phyloP scores from a whole-genome alignment of 305 asterid genomes.

The Plantago coronopus region DNA sequence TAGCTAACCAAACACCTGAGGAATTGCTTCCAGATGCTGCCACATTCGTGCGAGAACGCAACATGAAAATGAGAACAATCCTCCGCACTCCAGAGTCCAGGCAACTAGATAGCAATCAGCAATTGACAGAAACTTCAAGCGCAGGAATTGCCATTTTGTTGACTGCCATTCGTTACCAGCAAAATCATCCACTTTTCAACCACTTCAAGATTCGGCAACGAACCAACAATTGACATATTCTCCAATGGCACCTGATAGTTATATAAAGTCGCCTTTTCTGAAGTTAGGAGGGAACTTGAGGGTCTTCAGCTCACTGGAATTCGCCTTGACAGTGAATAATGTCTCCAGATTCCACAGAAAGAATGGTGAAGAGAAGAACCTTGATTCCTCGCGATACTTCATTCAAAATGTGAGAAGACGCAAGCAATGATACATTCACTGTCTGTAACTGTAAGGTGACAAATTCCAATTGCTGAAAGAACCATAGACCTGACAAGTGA shows the following conservation, averaged over 20 bases:
- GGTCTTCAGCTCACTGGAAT: background rate
- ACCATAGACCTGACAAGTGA: background rate
- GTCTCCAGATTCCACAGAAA: slow-evolving; percentile 4
- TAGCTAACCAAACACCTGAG: background rate
- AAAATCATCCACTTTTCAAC: background rate
- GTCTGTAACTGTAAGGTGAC: background rate
- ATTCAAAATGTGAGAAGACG: background rate
- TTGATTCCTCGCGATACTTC: background rate
- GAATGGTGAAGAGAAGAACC: background rate
- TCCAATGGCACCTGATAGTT: background rate
- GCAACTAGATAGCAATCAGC: background rate
- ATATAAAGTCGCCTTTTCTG: background rate
- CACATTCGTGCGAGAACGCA: background rate
- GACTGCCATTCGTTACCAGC: background rate
- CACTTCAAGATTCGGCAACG: background rate
- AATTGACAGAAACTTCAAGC: background rate
- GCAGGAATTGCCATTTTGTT: background rate
- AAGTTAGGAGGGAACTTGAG: background rate
- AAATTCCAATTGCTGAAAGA: background rate
- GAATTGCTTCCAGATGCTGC: slow-evolving; percentile 1
- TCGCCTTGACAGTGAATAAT: background rate
- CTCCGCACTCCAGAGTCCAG: background rate
- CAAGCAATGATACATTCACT: background rate
- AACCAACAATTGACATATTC: background rate
- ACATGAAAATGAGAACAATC: background rate